A percentile compares a stretch with the other conserved stretches of the same genome.
phyloP scores from a whole-genome alignment of 2,329 filamentous ascomycete genomes.

The Apiospora kogelbergensis region DNA sequence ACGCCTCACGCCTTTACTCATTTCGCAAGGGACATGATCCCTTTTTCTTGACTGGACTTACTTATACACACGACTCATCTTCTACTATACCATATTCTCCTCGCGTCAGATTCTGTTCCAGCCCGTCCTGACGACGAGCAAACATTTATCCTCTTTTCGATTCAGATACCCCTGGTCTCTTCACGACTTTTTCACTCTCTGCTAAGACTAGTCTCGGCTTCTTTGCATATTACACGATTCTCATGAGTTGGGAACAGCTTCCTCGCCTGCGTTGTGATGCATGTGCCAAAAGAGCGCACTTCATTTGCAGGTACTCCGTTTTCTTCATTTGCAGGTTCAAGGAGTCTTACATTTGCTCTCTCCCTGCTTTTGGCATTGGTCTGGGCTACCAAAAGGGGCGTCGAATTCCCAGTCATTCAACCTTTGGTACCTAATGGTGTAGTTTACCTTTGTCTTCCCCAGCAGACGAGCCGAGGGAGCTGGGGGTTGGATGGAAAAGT shows the following conservation, averaged over 20 bases:
- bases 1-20: background rate
- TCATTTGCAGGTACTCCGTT: background rate
- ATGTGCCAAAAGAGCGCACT: background rate
- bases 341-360: background rate
- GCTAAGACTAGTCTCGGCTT: background rate
- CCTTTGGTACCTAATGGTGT: constrained; percentile 1
- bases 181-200: constrained; percentile 1
- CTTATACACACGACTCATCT: background rate
- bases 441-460: background rate
- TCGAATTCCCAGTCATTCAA: background rate
- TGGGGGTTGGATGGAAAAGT: background rate
- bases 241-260: background rate
- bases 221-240: background rate
- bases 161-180: constrained; percentile 7
- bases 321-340: constrained; percentile 9
- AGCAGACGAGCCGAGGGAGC: background rate
- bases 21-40: background rate
- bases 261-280: background rate
- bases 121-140: background rate
- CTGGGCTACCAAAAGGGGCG: background rate
- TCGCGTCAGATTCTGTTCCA: background rate
- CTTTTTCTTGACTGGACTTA: background rate
- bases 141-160: background rate
- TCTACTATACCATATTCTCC: background rate
- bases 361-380: background rate